Percentiles rank a stretch among this genome's conserved stretches.
These are phyloP conservation scores for Suillus lakei DNA, from an alignment of 768 basidiomycete genomes.

Conservation along the genomic window DNA sequence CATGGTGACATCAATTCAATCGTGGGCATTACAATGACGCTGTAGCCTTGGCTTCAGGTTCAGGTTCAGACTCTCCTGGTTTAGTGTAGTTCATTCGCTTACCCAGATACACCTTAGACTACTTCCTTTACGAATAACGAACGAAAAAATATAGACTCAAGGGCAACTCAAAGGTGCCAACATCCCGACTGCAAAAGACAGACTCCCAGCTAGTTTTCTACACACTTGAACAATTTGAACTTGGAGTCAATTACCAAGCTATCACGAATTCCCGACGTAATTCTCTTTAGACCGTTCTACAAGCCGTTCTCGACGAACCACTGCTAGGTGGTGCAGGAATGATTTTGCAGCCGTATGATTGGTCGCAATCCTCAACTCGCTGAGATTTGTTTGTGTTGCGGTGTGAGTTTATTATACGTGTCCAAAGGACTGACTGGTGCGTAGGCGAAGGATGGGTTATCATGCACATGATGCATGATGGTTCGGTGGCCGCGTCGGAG, in stretches of 20 bases:
- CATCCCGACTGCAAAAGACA: background rate
- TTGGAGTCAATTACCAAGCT: background rate
- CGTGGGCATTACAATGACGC: background rate
- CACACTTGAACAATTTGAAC: too few relatives aligned
- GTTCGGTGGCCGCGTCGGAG: background rate
- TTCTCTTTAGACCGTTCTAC: background rate
- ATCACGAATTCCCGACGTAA: background rate
- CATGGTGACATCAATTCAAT: background rate
- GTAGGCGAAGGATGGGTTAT: background rate
- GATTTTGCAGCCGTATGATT: background rate
- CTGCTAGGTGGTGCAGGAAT: background rate
- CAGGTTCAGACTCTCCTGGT: background rate
- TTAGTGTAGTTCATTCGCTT: background rate
- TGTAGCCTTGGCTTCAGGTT: background rate
- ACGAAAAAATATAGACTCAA: background rate
- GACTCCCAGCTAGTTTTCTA: background rate
- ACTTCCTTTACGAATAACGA: background rate
- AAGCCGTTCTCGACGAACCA: background rate
- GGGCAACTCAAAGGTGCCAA: background rate
- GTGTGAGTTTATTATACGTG: background rate
- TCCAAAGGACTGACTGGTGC: background rate
- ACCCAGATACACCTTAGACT: background rate
- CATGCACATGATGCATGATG: too few relatives aligned
- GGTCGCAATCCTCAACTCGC: background rate
- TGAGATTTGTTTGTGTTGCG: background rate